Conservation (phyloP, 1,139 yeast species). For the Suhomyces panamericanus region DNA sequence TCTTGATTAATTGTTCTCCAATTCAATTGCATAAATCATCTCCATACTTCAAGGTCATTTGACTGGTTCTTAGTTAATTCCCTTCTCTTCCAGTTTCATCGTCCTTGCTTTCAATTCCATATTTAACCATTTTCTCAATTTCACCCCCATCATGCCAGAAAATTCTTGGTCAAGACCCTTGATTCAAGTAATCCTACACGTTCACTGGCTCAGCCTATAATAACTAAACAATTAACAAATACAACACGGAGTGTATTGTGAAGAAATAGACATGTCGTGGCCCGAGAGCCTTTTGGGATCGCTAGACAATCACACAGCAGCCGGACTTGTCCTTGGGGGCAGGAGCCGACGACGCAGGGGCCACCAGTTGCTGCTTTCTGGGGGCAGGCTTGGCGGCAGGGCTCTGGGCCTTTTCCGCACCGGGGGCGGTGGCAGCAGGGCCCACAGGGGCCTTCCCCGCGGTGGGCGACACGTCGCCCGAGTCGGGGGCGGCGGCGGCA, state of each 20-base stretch:
- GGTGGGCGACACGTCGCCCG: slow-evolving; percentile 5
- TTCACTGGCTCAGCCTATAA: slow-evolving; percentile 4
- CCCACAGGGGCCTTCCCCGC: slow-evolving; percentile 8
- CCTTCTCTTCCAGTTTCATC: too few relatives aligned
- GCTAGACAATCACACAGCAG: slow-evolving; percentile 46
- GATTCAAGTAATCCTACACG: too few relatives aligned
- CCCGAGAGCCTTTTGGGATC: slow-evolving; percentile 1
- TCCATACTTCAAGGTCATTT: too few relatives aligned
- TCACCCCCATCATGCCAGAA: too few relatives aligned
- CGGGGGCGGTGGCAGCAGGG: slow-evolving; percentile 3
- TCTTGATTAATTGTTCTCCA: too few relatives aligned
- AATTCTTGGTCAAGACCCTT: too few relatives aligned
- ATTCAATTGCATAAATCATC: too few relatives aligned
- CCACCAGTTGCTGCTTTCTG: slow-evolving; percentile 8
- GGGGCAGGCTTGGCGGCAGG: slow-evolving; percentile 5
- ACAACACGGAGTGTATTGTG: slow-evolving; percentile 9
- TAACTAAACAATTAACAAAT: slow-evolving; percentile 10
- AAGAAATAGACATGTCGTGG: slow-evolving; percentile 10
- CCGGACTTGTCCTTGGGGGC: slow-evolving; percentile 43
- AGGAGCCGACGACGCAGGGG: slow-evolving; percentile 19
- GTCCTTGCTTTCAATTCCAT: too few relatives aligned
- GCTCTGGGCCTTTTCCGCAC: slow-evolving; percentile 7
- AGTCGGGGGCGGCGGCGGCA: slow-evolving; percentile 14
- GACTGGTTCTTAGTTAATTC: too few relatives aligned
- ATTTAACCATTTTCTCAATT: neutral